Base-by-base conservation (phyloP, 2,329 filamentous ascomycete genomes). In the Trichoderma hamatum region DNA sequence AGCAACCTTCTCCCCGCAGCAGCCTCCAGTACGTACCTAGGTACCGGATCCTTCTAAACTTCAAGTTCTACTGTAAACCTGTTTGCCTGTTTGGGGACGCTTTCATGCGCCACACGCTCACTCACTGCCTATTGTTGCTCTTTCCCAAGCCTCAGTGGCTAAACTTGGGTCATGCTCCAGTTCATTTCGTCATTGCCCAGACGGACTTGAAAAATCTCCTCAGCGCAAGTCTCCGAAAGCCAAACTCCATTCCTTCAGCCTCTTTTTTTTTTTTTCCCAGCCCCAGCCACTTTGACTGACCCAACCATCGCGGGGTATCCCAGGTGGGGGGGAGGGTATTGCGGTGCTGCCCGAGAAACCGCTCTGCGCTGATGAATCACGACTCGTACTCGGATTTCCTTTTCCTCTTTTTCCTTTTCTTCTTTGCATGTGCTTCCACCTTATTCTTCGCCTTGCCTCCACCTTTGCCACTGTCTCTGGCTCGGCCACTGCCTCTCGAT, bases 221-320 rank as follows among this genome's bases (percentile, higher is more conserved):
- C n/a, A n/a, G n/a, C n/a, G n/a, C n/a, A n/a, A n/a, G n/a, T n/a
- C n/a, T n/a, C 54, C 28, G 54, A 34, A 46, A 43, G 39, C 19
- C 36, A 55, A 49, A 36, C 54, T 58, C 55, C 62, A 36, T 43
- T n/a, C 39, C 28, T 49, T 49, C 63, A 59, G 54, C 54, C 63
- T 59, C 51, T 21, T 55, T 43, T 43, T 43, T 43, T 43, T 5
- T 43, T 13, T n/a, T 14, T 39, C 13, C 61, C 54, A 46, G 36
- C 54, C 30, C 46, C 63, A 67, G 63, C 63, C 63, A 67, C 63
- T 36, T 46, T 39, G 34, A n/a, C n/a, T n/a, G 52, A 43, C 39
- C 39, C 63, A n/a, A 34, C 54, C 63, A 67, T 67, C 63, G 63
- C 63, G 63, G 54, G 63, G 63, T 67, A 58, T 49, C 14, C 30